These are phyloP conservation scores for Naganishia liquefaciens DNA, from an alignment of 1,284 basidiomycete genomes.

Conservation along the genomic window DNA sequence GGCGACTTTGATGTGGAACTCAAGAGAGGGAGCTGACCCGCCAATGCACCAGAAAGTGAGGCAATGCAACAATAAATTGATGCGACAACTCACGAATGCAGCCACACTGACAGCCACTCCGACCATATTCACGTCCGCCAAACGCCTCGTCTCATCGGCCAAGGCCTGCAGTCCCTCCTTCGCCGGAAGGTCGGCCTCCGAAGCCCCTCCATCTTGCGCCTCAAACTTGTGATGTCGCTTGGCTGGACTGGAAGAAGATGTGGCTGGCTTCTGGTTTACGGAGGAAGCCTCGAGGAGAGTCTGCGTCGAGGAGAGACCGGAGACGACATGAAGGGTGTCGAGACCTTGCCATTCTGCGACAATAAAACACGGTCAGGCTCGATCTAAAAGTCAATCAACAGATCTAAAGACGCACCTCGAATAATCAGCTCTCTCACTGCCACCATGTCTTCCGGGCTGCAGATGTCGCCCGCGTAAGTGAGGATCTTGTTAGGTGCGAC, in stretches of 20 bases:
- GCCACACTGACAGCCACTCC: slow-evolving; percentile 56
- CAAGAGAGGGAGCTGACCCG: slow-evolving; percentile 71
- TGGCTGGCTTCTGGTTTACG: slow-evolving; percentile 1
- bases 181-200: slow-evolving; percentile 34
- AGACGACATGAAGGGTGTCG: slow-evolving; percentile 80
- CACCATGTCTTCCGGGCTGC: slow-evolving; percentile 68
- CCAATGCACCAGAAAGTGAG: slow-evolving; percentile 1
- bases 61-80: background rate
- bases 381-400: background rate
- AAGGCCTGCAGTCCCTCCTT: slow-evolving; percentile 51
- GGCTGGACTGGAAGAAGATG: background rate
- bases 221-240: slow-evolving; percentile 24
- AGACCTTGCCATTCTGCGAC: slow-evolving; percentile 71
- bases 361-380: background rate
- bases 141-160: slow-evolving; percentile 49
- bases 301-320: slow-evolving; percentile 79
- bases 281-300: slow-evolving; percentile 61
- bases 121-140: slow-evolving; percentile 55
- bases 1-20: slow-evolving; percentile 68
- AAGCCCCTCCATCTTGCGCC: background rate
- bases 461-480: slow-evolving; percentile 65
- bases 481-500: slow-evolving; percentile 47
- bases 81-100: slow-evolving; percentile 49
- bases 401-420: slow-evolving; percentile 57
- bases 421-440: slow-evolving; percentile 62